Evolutionary conservation across 192 early-diverging fungal species (phyloP).

Genomic region (Coemansia sp.): DNA sequence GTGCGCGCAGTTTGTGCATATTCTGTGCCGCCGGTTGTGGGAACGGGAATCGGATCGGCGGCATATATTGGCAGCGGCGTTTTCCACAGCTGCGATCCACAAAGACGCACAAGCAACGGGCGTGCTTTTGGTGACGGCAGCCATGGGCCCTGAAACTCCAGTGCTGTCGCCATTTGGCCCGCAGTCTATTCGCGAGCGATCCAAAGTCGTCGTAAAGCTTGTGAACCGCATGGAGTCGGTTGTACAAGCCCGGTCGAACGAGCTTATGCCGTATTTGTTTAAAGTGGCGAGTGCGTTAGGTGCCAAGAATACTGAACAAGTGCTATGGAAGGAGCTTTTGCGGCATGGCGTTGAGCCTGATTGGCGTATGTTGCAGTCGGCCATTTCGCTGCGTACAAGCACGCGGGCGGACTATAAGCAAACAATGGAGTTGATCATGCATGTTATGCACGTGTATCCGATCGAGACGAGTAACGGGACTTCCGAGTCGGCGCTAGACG

Average conservation of each 20-base stretch:
- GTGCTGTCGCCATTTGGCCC: constrained; percentile 19
- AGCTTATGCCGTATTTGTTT: constrained; percentile 24
- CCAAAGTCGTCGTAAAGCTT: constrained; percentile 8
- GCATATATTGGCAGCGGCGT: constrained; percentile 17
- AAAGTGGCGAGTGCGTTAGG: constrained; percentile 17
- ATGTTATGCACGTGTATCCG: constrained; percentile 12
- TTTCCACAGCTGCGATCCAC: constrained; percentile 3
- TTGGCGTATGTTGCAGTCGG: constrained; percentile 12
- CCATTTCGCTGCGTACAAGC: constrained; percentile 17
- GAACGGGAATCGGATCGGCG: constrained; percentile 17
- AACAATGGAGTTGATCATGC: constrained; percentile 20
- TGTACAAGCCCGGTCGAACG: neutral
- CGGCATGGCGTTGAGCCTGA: constrained; percentile 27
- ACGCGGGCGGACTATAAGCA: constrained; percentile 5
- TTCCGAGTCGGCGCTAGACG: neutral
- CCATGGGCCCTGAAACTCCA: constrained; percentile 24
- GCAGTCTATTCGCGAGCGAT: constrained; percentile 16
- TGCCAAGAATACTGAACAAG: constrained; percentile 13
- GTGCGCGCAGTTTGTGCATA: constrained; percentile 19
- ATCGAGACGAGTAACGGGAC: neutral
- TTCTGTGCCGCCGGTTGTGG: constrained; percentile 22
- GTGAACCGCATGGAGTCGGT: neutral
- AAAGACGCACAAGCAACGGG: constrained; percentile 20
- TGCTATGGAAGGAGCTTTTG: constrained; percentile 35
- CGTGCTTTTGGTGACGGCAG: constrained; percentile 14